Percentiles rank a stretch among this genome's conserved stretches.
phyloP scores from a whole-genome alignment of 1,139 yeast species.

The Protomyces lactucae-debilis region DNA sequence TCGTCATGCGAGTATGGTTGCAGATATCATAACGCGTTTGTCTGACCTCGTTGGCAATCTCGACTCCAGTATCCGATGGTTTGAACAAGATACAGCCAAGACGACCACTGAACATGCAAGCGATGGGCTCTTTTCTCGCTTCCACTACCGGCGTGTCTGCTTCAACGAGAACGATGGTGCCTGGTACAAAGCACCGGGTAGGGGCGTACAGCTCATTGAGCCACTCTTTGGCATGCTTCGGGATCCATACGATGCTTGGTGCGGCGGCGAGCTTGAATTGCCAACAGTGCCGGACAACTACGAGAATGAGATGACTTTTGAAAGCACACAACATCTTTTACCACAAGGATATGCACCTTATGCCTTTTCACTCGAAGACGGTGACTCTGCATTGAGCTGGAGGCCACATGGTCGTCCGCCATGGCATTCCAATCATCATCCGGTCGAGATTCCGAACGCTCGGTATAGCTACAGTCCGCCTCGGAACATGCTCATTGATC shows the following conservation, averaged over 20 bases:
- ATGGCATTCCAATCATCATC: conserved; percentile 20
- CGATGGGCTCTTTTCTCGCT: conserved; percentile 9
- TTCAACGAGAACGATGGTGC: background rate
- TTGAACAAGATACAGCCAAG: conserved; percentile 1
- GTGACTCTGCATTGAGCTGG: background rate
- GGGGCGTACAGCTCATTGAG: conserved; percentile 19
- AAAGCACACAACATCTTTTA: conserved; percentile 9
- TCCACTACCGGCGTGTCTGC: conserved; percentile 11
- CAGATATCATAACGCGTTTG: conserved; percentile 3
- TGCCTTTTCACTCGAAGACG: background rate
- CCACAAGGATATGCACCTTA: conserved; percentile 21
- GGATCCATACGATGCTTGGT: conserved; percentile 14
- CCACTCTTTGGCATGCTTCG: conserved; percentile 24
- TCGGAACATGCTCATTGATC: conserved; percentile 2
- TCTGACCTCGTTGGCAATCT: background rate
- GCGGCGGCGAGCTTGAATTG: background rate
- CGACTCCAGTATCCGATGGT: background rate
- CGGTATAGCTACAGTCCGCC: conserved; percentile 5
- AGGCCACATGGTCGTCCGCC: conserved; percentile 13
- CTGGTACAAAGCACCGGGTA: conserved; percentile 2
- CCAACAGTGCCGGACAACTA: background rate
- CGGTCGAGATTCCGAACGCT: background rate
- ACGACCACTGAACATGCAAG: background rate
- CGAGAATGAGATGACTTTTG: background rate
- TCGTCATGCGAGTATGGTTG: background rate